Percentiles rank a stretch among this genome's conserved stretches.
These are phyloP conservation scores for Olyra latifolia DNA, from an alignment of 176 grass and related monocot genomes.

Conservation along the genomic window DNA sequence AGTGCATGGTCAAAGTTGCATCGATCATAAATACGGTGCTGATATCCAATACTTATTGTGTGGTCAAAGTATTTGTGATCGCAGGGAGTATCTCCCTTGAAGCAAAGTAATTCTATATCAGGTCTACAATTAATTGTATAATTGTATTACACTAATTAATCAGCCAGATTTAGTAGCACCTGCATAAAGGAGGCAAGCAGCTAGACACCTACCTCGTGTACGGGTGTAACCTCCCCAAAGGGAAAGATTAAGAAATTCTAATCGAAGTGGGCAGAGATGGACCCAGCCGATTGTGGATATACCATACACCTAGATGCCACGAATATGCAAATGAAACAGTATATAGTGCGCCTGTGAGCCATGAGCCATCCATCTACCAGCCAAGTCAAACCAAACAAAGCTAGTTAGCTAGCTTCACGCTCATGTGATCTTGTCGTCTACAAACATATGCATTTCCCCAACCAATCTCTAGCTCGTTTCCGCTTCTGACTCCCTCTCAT, in stretches of 20 bases:
- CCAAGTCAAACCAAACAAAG: not conserved
- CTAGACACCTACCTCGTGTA: not conserved
- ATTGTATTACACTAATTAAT: not conserved
- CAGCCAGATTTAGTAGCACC: too few species aligned
- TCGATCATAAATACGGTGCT: too few species aligned
- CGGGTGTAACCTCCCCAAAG: not conserved
- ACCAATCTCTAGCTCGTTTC: not conserved
- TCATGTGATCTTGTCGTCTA: not conserved
- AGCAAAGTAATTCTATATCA: too few species aligned
- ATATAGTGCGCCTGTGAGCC: not conserved
- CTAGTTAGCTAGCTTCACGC: not conserved
- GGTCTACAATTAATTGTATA: too few species aligned
- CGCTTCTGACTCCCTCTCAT: not conserved
- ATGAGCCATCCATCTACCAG: not conserved
- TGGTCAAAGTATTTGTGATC: too few species aligned
- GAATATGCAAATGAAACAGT: not conserved
- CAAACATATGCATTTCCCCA: not conserved
- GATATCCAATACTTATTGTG: too few species aligned
- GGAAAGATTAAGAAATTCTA: not conserved
- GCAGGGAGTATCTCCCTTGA: too few species aligned
- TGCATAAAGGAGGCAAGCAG: not conserved
- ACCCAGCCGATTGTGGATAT: not conserved
- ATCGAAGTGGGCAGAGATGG: not conserved
- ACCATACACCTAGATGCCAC: slow-evolving; percentile 1
- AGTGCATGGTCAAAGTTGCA: too few species aligned